Conservation (phyloP, 129 eudicot genomes). For the Tagetes erecta region DNA sequence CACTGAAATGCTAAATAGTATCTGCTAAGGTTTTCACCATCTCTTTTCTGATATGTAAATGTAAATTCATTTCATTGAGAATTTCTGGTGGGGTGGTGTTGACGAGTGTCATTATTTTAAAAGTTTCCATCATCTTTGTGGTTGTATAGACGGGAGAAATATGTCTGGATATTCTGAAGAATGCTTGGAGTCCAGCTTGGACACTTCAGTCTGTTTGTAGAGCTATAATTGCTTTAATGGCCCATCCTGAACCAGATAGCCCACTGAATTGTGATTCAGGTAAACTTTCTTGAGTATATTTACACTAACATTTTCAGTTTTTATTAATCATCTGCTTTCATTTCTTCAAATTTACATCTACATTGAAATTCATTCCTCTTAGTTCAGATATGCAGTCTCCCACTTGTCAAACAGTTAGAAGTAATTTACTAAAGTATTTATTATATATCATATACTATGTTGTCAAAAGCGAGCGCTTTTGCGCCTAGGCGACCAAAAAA, state of each 20-base stretch:
- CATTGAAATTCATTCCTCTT: constrained; percentile 4
- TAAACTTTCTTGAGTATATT: constrained; percentile 17
- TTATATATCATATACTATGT: too few relatives aligned
- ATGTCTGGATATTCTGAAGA: constrained; percentile 96
- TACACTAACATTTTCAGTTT: not conserved
- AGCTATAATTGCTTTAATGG: constrained; percentile 98
- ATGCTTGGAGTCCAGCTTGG: constrained; percentile 99
- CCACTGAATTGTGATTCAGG: constrained; percentile 99
- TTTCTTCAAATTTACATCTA: not conserved
- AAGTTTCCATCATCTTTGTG: not conserved
- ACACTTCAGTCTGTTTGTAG: constrained; percentile 94
- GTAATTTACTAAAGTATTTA: not conserved
- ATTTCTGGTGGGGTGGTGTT: not conserved
- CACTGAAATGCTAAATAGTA: not conserved
- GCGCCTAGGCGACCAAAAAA: too few relatives aligned
- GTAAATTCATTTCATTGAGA: constrained; percentile 5
- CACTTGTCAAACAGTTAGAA: not conserved
- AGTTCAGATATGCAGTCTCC: constrained; percentile 11
- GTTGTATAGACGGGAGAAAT: constrained; percentile 87
- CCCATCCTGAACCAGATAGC: constrained; percentile 99
- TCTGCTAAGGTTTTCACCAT: not conserved
- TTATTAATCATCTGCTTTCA: not conserved
- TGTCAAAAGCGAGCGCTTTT: too few relatives aligned
- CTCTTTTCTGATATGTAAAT: not conserved
- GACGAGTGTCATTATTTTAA: not conserved